phyloP scores from a whole-genome alignment of 768 basidiomycete genomes.

The Russula emetica region DNA sequence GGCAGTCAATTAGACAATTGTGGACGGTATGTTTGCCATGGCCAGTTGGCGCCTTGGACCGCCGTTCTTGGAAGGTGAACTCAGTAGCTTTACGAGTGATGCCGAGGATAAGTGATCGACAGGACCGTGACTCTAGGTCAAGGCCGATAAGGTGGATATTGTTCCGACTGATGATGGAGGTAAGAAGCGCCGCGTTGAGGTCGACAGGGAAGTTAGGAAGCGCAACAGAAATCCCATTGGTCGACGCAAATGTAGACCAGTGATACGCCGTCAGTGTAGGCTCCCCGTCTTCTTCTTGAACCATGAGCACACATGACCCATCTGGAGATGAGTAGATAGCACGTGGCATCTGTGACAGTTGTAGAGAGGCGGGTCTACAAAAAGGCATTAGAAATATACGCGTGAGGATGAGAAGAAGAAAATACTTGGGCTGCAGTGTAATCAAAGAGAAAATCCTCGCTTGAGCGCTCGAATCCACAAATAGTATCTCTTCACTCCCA shows the following conservation, averaged over 20 bases:
- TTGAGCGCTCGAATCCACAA: conserved; percentile 44
- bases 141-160: conserved; percentile 44
- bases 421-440: conserved; percentile 51
- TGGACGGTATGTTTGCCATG: conserved; percentile 35
- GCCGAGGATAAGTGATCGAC: conserved; percentile 44
- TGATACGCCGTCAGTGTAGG: conserved; percentile 43
- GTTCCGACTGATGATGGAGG: conserved; percentile 44
- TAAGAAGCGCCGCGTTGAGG: conserved; percentile 34
- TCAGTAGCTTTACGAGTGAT: conserved; percentile 56
- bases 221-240: conserved; percentile 40
- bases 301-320: conserved; percentile 48
- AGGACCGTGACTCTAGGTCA: conserved; percentile 35
- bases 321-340: conserved; percentile 48
- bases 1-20: conserved; percentile 34
- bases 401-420: too few species aligned
- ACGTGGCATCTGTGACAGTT: conserved; percentile 38
- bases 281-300: conserved; percentile 27
- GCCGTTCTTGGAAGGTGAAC: conserved; percentile 50
- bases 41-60: conserved; percentile 27
- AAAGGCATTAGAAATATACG: not conserved
- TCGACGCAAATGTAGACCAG: conserved; percentile 53
- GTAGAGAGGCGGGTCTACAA: conserved; percentile 44
- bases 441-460: conserved; percentile 52
- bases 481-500: conserved; percentile 50
- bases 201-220: conserved; percentile 31